A percentile compares a stretch with the other conserved stretches of the same genome.
phyloP scores from a whole-genome alignment of 331 rosid species.

The Acacia concinna region DNA sequence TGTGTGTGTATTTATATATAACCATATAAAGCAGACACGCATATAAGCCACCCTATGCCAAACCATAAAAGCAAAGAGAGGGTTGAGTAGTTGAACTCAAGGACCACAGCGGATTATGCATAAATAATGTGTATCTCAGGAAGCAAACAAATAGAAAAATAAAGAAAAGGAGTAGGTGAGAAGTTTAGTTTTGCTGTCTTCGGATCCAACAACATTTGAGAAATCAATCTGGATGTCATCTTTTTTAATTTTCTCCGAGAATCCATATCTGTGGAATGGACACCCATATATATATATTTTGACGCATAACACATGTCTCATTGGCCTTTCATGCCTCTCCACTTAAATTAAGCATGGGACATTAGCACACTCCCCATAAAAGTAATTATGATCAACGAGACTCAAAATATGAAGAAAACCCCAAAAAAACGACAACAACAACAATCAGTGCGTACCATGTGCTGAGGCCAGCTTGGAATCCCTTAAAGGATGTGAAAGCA shows the following conservation, averaged over 20 bases:
- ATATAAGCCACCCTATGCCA: constrained; percentile 2
- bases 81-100: not conserved
- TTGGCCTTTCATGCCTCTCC: constrained; percentile 13
- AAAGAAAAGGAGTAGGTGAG: constrained; percentile 17
- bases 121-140: not conserved
- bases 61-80: constrained; percentile 14
- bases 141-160: not conserved
- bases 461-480: constrained; percentile 66
- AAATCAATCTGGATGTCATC: constrained; percentile 42
- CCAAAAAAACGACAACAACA: not conserved
- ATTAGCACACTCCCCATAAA: not conserved
- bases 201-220: constrained; percentile 53
- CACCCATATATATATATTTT: constrained; percentile 26
- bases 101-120: constrained; percentile 33
- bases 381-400: not conserved
- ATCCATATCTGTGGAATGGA: constrained; percentile 35
- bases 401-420: not conserved
- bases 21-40: constrained; percentile 11
- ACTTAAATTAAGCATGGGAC: constrained; percentile 21
- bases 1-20: too few relatives aligned
- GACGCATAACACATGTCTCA: constrained; percentile 44
- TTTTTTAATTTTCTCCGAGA: constrained; percentile 32
- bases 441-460: constrained; percentile 53
- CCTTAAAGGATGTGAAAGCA: constrained; percentile 45
- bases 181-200: constrained; percentile 42